A percentile compares a stretch with the other conserved stretches of the same genome.
Evolutionary conservation across 441 rosid genomes (phyloP).

Genomic region (Syzygium syzygioides): DNA sequence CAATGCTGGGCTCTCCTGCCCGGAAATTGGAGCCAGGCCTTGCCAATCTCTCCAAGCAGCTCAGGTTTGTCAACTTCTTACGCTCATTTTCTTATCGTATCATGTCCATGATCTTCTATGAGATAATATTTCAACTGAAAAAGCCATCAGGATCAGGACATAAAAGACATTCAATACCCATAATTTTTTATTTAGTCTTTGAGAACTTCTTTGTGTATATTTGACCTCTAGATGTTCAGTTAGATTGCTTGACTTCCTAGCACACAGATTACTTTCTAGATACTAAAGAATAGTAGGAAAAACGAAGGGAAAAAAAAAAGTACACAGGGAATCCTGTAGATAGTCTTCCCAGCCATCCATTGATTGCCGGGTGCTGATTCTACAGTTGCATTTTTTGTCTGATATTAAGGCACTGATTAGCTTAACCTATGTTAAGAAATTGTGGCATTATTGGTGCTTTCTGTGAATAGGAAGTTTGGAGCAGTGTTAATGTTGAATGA

Average conservation of each 20-base stretch:
- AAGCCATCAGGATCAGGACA: not conserved
- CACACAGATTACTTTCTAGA: not conserved
- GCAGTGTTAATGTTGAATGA: not conserved
- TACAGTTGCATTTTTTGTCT: not conserved
- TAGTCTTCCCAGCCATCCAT: not conserved
- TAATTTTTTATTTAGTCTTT: not conserved
- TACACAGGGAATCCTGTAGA: not conserved
- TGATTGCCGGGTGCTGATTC: not conserved
- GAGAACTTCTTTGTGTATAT: not conserved
- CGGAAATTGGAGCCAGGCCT: conserved; percentile 19
- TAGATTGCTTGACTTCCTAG: not conserved
- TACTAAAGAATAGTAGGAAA: not conserved
- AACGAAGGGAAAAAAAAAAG: not conserved
- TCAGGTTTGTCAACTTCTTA: conserved; percentile 23
- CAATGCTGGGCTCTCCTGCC: conserved; percentile 17
- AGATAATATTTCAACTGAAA: not conserved
- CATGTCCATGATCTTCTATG: not conserved
- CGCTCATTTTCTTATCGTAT: not conserved
- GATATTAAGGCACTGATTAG: not conserved
- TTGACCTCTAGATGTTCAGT: not conserved
- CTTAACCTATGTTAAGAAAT: not conserved
- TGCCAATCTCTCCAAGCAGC: not conserved
- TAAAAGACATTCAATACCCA: not conserved
- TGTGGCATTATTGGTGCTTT: not conserved
- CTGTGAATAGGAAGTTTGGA: not conserved